Base-by-base conservation (phyloP, 306 rosid species). In the Abrus precatorius region DNA sequence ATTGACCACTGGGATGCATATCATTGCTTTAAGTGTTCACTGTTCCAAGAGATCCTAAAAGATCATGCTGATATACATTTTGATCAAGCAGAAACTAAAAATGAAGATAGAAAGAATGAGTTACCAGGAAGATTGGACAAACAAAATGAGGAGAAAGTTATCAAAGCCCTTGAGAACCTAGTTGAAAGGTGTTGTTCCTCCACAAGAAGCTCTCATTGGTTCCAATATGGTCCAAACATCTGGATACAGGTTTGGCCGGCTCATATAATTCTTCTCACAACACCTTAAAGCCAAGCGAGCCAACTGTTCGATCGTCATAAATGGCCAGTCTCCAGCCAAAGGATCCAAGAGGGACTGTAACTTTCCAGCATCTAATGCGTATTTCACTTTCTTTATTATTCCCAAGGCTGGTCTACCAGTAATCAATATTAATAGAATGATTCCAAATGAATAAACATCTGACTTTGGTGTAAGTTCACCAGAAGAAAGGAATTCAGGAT, bases 311-410 rank as follows among this genome's bases (percentile, higher is more conserved):
- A 94, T 98, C 79, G 80, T 85, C 65, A 77, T 94, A 78, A 91
- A 69, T 14, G 98, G 98, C 99, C 98, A 93, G 28, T 89, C 93
- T 79, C 99, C 99, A n/a, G 94, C 98, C 82, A 89, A 90, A 65
- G 97, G 94, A 90, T 95, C 99, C 82, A 95, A 76, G 54, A 91
- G 55, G 20, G 79, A 76, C 66, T 85, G 69, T 64, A 95, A 72
- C 28, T 86, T 86, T 84, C 98, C 92, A 48, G 69, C 61, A 40
- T 82, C 86, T 72, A 93, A 72, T 52, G 89, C 91, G 69, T 29
- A 65, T 68, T 89, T 74, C 79, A 95, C 93, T 32, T 86, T 93
- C 84, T 87, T 85, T 43, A 36, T 13, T 78, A 95, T 84, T 72
- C 93, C 87, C 74, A 90, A 45, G 43, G 97, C 93, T 56, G 92